Evolutionary conservation across 768 basidiomycete genomes (phyloP), one percentile per base, ranked within the genome.

Genomic region (Omphalotus guepiniiformis): DNA sequence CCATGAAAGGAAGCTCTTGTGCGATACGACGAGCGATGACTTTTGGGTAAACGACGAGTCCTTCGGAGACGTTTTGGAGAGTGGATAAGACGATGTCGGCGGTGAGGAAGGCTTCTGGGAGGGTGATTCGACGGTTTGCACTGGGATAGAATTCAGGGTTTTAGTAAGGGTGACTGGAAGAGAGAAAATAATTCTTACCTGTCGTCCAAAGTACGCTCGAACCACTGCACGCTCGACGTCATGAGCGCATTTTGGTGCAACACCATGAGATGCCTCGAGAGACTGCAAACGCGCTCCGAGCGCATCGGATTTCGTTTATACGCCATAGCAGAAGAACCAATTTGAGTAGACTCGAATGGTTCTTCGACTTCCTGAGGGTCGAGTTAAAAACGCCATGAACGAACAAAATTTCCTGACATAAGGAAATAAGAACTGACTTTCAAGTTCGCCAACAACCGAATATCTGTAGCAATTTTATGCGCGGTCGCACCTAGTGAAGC

Each of bases 291-390:
- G 32, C 96, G 87, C 68, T 99, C 96, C 48, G 83, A 94, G 48
- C 96, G 90, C 96, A 99, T 99, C 6, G 96, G 96, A 68, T 99
- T 98, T 47, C 95, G 82, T 71, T 98, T 97, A 80, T 98, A 98
- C 7, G 95, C 95, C 95, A 98, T 98, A 1, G 93, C 93, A 1
- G 88, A 92, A 8, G 88, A 89, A 6, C 96, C 96, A 55, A 98
- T 99, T 70, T 99, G 96, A 16, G 95, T 95, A 43, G 93, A 89
- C 67, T 99, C 95, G 66, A 98, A 98, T 0, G 96, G 96, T 63
- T 99, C 96, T 68, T 99, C 96, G 37, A 99, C 77, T 82, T 98
- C 96, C 84, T 89, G 42, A 7, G 28, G 22, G 13, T 30, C 23
- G 19, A 18, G 7, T 8, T 40, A 6, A 25, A 16, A 12, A 16